Evolutionary conservation across 345 rosid species (phyloP).

Genomic region (Eucalyptus pauciflora): DNA sequence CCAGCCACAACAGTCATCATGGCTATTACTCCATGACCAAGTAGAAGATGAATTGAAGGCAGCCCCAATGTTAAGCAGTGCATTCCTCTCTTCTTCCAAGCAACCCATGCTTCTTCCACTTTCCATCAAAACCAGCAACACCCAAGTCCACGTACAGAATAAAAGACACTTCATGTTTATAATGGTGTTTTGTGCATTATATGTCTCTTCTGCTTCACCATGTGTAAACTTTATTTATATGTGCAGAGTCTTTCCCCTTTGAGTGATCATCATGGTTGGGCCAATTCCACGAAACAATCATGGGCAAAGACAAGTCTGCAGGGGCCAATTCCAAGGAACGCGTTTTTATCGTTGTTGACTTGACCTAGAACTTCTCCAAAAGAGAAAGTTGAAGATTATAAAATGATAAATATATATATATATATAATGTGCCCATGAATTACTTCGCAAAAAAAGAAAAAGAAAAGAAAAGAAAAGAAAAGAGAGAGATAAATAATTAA

Average conservation of each 20-base stretch:
- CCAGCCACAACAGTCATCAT: neutral
- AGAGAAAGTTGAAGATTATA: too few relatives aligned
- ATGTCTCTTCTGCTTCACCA: neutral
- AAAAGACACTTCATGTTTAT: neutral
- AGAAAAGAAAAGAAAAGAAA: too few relatives aligned
- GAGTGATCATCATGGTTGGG: neutral
- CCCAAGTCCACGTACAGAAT: neutral
- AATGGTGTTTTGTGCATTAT: neutral
- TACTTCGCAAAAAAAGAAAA: neutral
- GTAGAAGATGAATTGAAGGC: neutral
- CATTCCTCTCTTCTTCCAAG: neutral
- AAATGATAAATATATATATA: too few relatives aligned
- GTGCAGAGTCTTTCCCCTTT: neutral
- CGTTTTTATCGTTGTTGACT: neutral
- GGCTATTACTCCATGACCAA: accelerated
- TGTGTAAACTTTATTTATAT: too few relatives aligned
- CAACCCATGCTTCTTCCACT: neutral
- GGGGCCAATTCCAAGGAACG: neutral
- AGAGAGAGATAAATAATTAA: neutral
- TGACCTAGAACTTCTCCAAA: neutral
- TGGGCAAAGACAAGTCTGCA: neutral
- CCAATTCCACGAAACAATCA: neutral
- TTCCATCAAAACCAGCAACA: neutral
- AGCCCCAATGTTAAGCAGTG: neutral
- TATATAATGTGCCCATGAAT: neutral